Conservation (phyloP, 176 grass and related monocot genomes). For the Oryza australiensis region DNA sequence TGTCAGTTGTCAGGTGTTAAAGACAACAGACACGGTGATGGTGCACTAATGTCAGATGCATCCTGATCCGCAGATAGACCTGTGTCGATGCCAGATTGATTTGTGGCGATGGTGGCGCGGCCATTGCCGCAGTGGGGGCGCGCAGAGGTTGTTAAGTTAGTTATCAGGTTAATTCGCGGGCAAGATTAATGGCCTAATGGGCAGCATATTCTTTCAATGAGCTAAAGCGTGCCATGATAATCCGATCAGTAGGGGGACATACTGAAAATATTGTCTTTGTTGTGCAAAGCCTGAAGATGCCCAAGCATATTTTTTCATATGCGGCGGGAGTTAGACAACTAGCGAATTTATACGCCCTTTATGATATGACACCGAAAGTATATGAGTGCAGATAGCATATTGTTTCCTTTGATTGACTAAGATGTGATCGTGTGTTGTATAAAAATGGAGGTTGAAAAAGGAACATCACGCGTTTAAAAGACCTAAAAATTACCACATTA, state of each 20-base stretch:
- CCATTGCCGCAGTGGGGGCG: slow-evolving; percentile 31
- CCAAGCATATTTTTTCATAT: slow-evolving; percentile 7
- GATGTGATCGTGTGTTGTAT: neutral
- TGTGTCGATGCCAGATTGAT: slow-evolving; percentile 39
- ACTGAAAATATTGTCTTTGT: slow-evolving; percentile 6
- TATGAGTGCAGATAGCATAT: too few species aligned
- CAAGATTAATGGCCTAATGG: neutral
- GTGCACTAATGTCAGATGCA: slow-evolving; percentile 27
- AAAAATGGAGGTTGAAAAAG: neutral
- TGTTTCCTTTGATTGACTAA: too few species aligned
- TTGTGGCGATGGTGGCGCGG: slow-evolving; percentile 15
- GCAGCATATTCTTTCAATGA: neutral
- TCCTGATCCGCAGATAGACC: slow-evolving; percentile 26
- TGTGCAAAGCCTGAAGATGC: neutral
- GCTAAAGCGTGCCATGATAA: neutral
- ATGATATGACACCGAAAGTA: neutral
- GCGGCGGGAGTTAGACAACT: neutral
- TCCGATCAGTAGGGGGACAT: slow-evolving; percentile 1
- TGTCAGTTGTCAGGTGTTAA: slow-evolving; percentile 31
- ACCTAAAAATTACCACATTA: too few species aligned
- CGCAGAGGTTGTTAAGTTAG: neutral
- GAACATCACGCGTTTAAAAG: too few species aligned
- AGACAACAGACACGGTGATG: slow-evolving; percentile 27
- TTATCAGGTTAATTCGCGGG: neutral
- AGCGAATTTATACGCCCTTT: neutral